Base-by-base conservation (phyloP, 148 eudicot species). In the Heliamphora exappendiculata region DNA sequence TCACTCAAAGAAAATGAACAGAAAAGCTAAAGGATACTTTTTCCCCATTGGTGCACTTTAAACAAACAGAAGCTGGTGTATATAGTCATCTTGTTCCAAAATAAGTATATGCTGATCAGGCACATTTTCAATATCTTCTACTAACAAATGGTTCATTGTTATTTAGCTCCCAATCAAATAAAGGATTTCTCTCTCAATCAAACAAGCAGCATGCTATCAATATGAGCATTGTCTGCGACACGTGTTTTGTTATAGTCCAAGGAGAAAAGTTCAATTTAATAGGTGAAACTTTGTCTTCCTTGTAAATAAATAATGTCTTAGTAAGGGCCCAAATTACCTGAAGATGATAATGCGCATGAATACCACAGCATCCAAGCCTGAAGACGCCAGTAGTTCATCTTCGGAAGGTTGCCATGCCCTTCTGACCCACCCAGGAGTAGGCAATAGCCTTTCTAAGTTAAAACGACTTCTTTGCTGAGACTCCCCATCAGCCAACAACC, bases 331-430 rank as follows among this genome's bases (percentile, higher is more conserved):
- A 28, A 36, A 45, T 81, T 83, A 91, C 97, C 97, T 79, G 85
- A 91, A 87, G 68, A 73, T 82, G 80, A 91, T 88, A 55, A 88
- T 83, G 80, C 93, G 87, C 82, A 85, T 84, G 50, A 91, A 91
- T 54, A 88, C 92, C 5, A 91, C 91, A 64, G 88, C 97, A 84
- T 91, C 97, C 87, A 91, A 82, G 68, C 97, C 97, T 24, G 91
- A 87, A 63, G 83, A 80, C 22, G 93, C 71, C 54, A 91, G 86
- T 67, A 91, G 68, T 7, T 91, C 92, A 10, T 88, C 88, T 79
- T 91, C 92, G 14, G 90, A 82, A 72, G 82, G 82, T 59, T 83
- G 68, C 93, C 91, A 91, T 76, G 93, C 97, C 76, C 74, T 64
- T 81, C 44, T 85, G 57, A 91, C 75, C 97, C 97, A 91, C 37